Conservation (phyloP, 257 asterid species). For the Solanum bulbocastanum region DNA sequence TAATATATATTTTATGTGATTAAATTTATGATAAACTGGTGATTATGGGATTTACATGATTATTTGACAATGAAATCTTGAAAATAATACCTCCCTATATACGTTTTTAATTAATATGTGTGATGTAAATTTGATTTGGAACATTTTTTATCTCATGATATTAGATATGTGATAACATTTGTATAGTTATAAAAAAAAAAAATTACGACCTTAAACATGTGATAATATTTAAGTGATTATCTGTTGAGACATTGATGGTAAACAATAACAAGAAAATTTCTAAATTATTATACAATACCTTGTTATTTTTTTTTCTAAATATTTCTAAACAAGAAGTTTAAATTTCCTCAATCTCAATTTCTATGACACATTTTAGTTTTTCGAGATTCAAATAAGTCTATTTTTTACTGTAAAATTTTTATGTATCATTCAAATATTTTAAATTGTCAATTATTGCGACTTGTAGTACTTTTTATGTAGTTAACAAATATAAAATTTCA, state of each 20-base stretch:
- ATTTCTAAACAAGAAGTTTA: neutral
- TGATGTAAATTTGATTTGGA: neutral
- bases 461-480: too few species aligned
- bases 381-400: too few species aligned
- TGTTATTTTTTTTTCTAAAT: neutral
- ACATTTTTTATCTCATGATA: neutral
- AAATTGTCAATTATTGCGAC: too few species aligned
- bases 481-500: too few species aligned
- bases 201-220: fast-evolving
- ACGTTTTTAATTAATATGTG: neutral
- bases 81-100: neutral
- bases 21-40: neutral
- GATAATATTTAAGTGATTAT: neutral
- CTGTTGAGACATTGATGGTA: too few species aligned
- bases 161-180: neutral
- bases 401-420: too few species aligned
- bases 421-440: too few species aligned
- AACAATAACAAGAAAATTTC: neutral
- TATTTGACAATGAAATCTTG: neutral
- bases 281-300: neutral
- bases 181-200: neutral
- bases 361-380: fast-evolving
- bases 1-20: neutral
- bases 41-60: neutral
- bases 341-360: neutral